phyloP scores from a whole-genome alignment of 2,329 filamentous ascomycete genomes.

The Stachybotrys elegans region DNA sequence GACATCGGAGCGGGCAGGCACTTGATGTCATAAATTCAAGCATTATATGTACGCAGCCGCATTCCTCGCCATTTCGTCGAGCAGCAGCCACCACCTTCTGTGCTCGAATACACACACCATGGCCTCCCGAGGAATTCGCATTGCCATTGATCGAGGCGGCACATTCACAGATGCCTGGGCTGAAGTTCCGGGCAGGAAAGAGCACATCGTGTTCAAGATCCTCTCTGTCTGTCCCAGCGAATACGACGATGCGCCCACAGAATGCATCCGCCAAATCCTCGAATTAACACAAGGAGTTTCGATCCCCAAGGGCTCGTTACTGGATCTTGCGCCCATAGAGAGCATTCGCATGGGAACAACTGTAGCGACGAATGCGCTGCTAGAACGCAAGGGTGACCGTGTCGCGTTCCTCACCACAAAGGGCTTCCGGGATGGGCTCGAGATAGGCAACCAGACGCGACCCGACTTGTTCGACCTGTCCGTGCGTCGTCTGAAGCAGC shows the following conservation, averaged over 20 bases:
- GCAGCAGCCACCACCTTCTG: too few species aligned
- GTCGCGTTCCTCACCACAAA: slow-evolving; percentile 67
- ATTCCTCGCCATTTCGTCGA: too few species aligned
- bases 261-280: slow-evolving; percentile 56
- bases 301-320: slow-evolving; percentile 25
- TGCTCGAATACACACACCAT: neutral
- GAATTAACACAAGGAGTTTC: slow-evolving; percentile 25
- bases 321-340: slow-evolving; percentile 39
- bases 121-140: slow-evolving; percentile 6
- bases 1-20: too few species aligned
- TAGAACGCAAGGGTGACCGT: slow-evolving; percentile 68
- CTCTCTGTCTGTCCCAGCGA: slow-evolving; percentile 67
- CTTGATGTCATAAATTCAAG: too few species aligned
- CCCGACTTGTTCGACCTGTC: slow-evolving; percentile 71
- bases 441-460: slow-evolving; percentile 69
- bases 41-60: too few species aligned
- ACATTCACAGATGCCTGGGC: slow-evolving; percentile 10
- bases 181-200: slow-evolving; percentile 5
- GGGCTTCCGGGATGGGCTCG: slow-evolving; percentile 67
- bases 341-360: slow-evolving; percentile 79
- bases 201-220: slow-evolving; percentile 46
- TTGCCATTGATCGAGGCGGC: slow-evolving; percentile 7
- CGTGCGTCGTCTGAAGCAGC: slow-evolving; percentile 61
- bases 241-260: slow-evolving; percentile 68
- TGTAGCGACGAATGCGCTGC: slow-evolving; percentile 71